Percentiles rank a stretch among this genome's conserved stretches.
Conservation (phyloP, 2,329 filamentous ascomycete genomes). For the Aspergillus luchuensis region DNA sequence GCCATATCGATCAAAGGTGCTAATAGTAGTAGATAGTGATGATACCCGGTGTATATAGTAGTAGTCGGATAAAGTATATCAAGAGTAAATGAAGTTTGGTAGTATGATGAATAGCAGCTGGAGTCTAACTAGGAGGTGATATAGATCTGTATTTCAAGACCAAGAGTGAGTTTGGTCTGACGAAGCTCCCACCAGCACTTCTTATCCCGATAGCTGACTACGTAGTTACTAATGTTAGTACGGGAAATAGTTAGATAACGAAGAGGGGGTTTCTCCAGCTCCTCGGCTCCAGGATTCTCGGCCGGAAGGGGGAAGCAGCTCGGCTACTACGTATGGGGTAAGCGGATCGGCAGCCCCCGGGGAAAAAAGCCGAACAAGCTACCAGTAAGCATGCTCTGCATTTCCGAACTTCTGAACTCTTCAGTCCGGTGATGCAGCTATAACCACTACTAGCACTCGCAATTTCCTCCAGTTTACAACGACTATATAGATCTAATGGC, state of each 20-base stretch:
- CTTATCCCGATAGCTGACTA: no score
- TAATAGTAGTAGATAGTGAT: background rate
- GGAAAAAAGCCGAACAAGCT: background rate
- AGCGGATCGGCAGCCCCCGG: background rate
- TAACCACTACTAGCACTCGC: background rate
- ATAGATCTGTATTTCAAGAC: no score
- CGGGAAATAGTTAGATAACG: background rate
- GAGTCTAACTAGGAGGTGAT: no score
- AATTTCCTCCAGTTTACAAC: background rate
- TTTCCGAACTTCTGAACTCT: background rate
- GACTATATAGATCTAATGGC: slow-evolving; percentile 27
- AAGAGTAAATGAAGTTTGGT: background rate
- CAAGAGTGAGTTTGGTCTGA: no score
- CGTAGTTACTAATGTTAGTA: no score
- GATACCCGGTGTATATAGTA: background rate
- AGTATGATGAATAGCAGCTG: background rate
- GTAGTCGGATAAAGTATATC: background rate
- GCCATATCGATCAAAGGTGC: background rate
- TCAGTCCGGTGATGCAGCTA: slow-evolving; percentile 9
- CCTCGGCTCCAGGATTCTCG: slow-evolving; percentile 24
- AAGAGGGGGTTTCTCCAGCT: background rate
- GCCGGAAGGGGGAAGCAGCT: slow-evolving; percentile 25
- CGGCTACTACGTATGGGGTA: slow-evolving; percentile 1
- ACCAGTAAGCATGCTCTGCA: background rate
- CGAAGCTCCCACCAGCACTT: no score